Evolutionary conservation across 2,329 filamentous ascomycete species (phyloP).

Genomic region (Hysterium pulicare): DNA sequence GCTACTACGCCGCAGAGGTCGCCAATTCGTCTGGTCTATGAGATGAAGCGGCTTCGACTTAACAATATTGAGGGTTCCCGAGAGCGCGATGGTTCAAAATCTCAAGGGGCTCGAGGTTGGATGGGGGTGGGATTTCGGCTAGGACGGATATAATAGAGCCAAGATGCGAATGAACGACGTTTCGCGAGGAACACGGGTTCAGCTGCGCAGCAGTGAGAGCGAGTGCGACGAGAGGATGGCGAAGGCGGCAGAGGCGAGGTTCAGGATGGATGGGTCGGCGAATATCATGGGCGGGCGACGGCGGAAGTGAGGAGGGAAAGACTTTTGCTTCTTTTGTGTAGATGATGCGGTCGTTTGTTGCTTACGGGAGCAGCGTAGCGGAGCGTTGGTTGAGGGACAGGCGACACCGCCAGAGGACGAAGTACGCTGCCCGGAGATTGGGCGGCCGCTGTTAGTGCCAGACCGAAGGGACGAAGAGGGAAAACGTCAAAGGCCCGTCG

Average conservation of each 20-base stretch:
- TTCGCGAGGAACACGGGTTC: slow-evolving; percentile 7
- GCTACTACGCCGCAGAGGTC: slow-evolving; percentile 25
- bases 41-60: slow-evolving; percentile 5
- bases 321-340: slow-evolving; percentile 1
- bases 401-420: no score
- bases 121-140: slow-evolving; percentile 18
- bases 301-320: background rate
- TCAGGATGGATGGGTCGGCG: background rate
- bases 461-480: no score
- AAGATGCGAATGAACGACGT: slow-evolving; percentile 15
- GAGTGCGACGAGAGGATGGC: background rate
- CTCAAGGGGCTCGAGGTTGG: slow-evolving; percentile 15
- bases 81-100: slow-evolving; percentile 8
- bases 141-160: slow-evolving; percentile 15
- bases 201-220: background rate
- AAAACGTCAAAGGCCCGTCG: no score
- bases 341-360: background rate
- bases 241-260: background rate
- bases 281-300: no score
- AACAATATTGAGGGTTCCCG: slow-evolving; percentile 8
- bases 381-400: no score
- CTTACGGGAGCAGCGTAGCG: no score
- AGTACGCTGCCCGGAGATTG: no score
- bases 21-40: slow-evolving; percentile 26
- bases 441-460: no score